phyloP scores from a whole-genome alignment of 768 basidiomycete genomes.

The Mycena sanguinolenta region DNA sequence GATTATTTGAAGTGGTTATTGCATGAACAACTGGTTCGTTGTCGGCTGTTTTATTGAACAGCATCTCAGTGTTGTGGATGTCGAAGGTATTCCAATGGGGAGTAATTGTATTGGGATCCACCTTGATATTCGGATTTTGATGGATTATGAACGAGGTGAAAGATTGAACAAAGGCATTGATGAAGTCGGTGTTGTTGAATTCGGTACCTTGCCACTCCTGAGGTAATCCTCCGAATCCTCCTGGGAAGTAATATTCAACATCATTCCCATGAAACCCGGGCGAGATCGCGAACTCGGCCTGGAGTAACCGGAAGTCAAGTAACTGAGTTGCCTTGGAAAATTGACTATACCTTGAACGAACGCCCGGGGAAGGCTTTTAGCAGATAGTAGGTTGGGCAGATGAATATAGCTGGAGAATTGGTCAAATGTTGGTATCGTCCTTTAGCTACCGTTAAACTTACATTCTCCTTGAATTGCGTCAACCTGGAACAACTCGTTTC shows the following conservation, averaged over 20 bases:
- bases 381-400: constrained; percentile 49
- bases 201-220: no score
- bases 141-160: no score
- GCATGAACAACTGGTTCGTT: background rate
- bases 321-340: background rate
- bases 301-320: background rate
- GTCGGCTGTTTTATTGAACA: no score
- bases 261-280: constrained; percentile 46
- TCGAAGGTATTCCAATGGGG: no score
- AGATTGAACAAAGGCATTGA: no score
- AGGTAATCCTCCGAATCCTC: background rate
- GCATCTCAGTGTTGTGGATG: no score
- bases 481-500: constrained; percentile 30
- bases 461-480: constrained; percentile 41
- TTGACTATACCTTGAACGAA: constrained; percentile 44
- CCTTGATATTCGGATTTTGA: no score
- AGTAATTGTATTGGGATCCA: no score
- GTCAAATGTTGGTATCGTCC: background rate
- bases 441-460: constrained; percentile 6
- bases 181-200: constrained; percentile 30
- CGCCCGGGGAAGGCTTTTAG: constrained; percentile 43
- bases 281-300: constrained; percentile 46
- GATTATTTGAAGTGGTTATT: no score
- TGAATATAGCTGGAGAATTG: constrained; percentile 45
- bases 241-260: constrained; percentile 45